Evolutionary conservation across 2,329 filamentous ascomycete genomes (phyloP).

Genomic region (Tolypocladium cylindrosporum): DNA sequence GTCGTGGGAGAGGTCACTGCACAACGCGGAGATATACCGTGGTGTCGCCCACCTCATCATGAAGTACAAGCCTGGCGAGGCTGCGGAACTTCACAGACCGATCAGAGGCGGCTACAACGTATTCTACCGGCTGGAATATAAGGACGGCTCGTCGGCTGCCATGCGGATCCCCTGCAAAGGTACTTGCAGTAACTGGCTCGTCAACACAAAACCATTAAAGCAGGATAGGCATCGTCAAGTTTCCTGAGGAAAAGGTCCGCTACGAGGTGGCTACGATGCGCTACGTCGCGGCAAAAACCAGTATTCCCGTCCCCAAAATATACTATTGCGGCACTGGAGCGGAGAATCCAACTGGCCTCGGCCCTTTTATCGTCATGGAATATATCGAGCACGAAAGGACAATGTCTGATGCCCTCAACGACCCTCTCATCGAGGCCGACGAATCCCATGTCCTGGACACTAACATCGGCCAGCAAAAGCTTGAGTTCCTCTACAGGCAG

Average conservation of each 20-base stretch:
- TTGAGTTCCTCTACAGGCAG: constrained; percentile 25
- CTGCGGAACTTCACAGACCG: constrained; percentile 11
- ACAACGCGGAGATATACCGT: constrained; percentile 8
- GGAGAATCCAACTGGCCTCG: constrained; percentile 21
- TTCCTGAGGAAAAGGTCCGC: constrained; percentile 24
- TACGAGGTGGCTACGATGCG: constrained; percentile 25
- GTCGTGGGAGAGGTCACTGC: constrained; percentile 13
- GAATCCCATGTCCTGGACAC: constrained; percentile 21
- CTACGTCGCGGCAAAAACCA: constrained; percentile 19
- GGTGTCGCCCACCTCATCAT: constrained; percentile 12
- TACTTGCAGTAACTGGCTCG: background rate
- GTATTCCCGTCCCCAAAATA: constrained; percentile 22
- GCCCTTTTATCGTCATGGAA: constrained; percentile 28
- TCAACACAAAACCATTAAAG: background rate
- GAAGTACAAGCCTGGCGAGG: constrained; percentile 13
- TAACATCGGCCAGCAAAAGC: constrained; percentile 19
- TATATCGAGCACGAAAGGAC: constrained; percentile 19
- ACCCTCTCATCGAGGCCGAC: constrained; percentile 11
- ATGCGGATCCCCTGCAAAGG: constrained; percentile 19
- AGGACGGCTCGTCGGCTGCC: constrained; percentile 18
- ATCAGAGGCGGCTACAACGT: constrained; percentile 20
- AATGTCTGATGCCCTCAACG: constrained; percentile 20
- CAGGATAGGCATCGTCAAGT: constrained; percentile 10
- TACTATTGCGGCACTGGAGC: constrained; percentile 18
- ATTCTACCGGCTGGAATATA: constrained; percentile 19